Conservation (phyloP, 345 rosid genomes). For the Toxicodendron radicans region DNA sequence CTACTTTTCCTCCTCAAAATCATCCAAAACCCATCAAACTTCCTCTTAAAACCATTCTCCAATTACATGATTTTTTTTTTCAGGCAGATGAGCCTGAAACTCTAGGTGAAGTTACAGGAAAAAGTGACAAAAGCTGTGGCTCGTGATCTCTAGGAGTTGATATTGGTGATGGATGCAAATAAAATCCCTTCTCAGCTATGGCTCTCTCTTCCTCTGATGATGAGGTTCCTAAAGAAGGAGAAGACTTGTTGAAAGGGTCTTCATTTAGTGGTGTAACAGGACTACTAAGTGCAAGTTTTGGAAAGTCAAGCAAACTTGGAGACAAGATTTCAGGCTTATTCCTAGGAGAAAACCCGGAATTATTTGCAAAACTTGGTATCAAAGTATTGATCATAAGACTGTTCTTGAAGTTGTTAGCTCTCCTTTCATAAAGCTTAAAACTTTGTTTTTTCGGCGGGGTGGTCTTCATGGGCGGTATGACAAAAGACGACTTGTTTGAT, state of each 20-base stretch:
- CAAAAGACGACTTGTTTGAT: conserved; percentile 36
- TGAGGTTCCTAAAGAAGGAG: conserved; percentile 53
- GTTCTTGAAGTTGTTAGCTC: conserved; percentile 75
- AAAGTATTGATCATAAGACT: conserved; percentile 87
- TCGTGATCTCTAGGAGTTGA: conserved; percentile 86
- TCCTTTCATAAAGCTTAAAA: conserved; percentile 89
- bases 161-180: conserved; percentile 86
- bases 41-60: conserved; percentile 13
- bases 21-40: conserved; percentile 23
- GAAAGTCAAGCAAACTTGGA: conserved; percentile 92
- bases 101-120: conserved; percentile 86
- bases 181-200: conserved; percentile 86
- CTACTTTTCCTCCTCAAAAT: conserved; percentile 21
- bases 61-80: conserved; percentile 17
- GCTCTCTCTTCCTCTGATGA: conserved; percentile 77
- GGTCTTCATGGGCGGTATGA: conserved; percentile 71
- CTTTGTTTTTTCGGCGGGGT: conserved; percentile 54
- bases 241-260: conserved; percentile 63
- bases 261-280: conserved; percentile 80
- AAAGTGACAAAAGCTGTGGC: conserved; percentile 88
- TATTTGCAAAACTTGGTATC: conserved; percentile 41
- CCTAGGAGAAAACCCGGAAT: conserved; percentile 58
- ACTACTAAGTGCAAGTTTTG: conserved; percentile 77
- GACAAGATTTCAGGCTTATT: conserved; percentile 71
- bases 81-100: conserved; percentile 52